phyloP scores from a whole-genome alignment of 2,329 filamentous ascomycete species.

The Aspergillus calidoustus region DNA sequence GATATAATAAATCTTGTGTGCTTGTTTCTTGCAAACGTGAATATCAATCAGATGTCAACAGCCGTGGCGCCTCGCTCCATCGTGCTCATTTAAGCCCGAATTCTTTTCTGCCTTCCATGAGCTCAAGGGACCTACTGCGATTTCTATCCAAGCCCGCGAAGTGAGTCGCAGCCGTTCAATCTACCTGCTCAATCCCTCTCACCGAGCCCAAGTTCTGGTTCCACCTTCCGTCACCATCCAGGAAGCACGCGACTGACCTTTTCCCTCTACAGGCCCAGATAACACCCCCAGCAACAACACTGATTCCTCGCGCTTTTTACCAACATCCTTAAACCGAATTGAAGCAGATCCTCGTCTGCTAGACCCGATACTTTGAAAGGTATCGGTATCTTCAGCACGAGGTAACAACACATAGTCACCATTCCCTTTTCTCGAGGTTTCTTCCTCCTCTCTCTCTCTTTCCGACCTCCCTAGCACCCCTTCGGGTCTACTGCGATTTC shows the following conservation, averaged over 20 bases:
- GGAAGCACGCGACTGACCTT: conserved; percentile 22
- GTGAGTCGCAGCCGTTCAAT: conserved; percentile 56
- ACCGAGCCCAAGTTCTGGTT: conserved; percentile 1
- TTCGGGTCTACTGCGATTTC: conserved; percentile 55
- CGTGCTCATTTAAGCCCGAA: conserved; percentile 40
- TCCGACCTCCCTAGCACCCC: conserved; percentile 82
- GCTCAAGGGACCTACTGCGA: conserved; percentile 84
- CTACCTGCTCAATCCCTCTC: conserved; percentile 6
- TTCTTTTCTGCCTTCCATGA: conserved; percentile 71
- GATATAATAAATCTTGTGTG: background rate
- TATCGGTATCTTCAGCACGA: conserved; percentile 82
- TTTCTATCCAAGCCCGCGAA: conserved; percentile 95
- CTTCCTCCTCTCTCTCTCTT: conserved; percentile 75
- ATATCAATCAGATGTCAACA: conserved; percentile 39
- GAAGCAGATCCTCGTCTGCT: conserved; percentile 73
- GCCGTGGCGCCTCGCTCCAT: conserved; percentile 39
- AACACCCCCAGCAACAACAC: conserved; percentile 49
- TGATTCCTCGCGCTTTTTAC: conserved; percentile 20
- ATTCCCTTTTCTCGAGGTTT: conserved; percentile 87
- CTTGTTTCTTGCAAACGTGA: conserved; percentile 5
- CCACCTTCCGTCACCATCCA: conserved; percentile 7
- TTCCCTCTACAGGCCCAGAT: conserved; percentile 62
- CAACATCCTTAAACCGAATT: conserved; percentile 18
- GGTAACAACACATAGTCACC: conserved; percentile 68
- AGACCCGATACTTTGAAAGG: conserved; percentile 80